Evolutionary conservation across 352 stramenopile species (phyloP), one percentile per base, ranked within the genome.

Genomic region (Phytophthora nicotianae): DNA sequence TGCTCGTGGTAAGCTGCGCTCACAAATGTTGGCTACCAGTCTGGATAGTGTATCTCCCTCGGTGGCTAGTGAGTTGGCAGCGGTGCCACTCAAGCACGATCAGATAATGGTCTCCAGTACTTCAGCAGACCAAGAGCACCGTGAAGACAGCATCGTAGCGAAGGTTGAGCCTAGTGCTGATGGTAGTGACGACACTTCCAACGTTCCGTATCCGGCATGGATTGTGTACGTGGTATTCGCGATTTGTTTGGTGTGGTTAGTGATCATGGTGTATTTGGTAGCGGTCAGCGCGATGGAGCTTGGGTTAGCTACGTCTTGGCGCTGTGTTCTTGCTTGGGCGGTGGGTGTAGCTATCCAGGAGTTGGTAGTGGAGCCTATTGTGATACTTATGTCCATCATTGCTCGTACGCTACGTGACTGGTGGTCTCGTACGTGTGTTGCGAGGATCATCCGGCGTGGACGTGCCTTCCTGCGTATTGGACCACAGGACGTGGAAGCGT

Each of bases 181-280:
- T 62, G 35, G 23, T 14, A 50, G 26, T 5, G 60, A 68, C 7
- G 49, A 42, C 8, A 60, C 56, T 40, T 46, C 58, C 1, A 70
- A 50, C 11, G 80, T 93, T 3, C 85, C 81, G 24, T 91, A 91
- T 50, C 85, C 85, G 6, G 70, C 79, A 47, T 91, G 79, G 35
- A 72, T 93, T n/a, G 68, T 81, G 17, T 75, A 83, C 27, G 70
- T 88, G 0, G 61, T 85, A 4, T 90, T 88, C 41, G 48, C 50
- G 1, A 29, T 83, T 0, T 83, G 68, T n/a, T 41, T 68, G 0
- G 45, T 74, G 0, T 93, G 81, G 77, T 49, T 83, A 16, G 58
- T 26, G 0, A 53, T 58, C 17, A 86, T 89, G 64, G 47, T 65
- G 4, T 84, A 77, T 20, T 14, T 84, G 13, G 57, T 88, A 7